Evolutionary conservation across 169 alveolate species (phyloP).

Genomic region (Fabrea salina): DNA sequence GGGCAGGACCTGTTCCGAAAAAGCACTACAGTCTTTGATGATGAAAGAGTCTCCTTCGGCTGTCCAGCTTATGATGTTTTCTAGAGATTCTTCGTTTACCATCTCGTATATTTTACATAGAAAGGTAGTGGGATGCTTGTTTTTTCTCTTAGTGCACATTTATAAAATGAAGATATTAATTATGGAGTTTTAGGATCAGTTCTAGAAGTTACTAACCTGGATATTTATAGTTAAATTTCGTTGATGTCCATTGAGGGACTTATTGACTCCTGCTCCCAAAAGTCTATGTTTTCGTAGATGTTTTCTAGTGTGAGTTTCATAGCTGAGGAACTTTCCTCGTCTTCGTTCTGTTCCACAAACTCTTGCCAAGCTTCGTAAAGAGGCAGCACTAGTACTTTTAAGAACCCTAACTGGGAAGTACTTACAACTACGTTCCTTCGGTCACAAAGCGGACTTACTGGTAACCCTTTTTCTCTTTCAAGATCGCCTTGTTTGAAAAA

Average conservation of each 20-base stretch:
- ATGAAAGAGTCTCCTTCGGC: not conserved
- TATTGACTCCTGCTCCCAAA: constrained; percentile 10
- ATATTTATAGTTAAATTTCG: no score
- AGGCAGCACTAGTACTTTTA: constrained; percentile 34
- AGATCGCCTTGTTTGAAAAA: constrained; percentile 44
- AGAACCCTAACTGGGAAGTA: constrained; percentile 34
- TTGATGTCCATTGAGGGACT: no score
- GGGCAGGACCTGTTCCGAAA: constrained; percentile 21
- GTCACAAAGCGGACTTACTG: constrained; percentile 45
- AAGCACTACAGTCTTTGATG: not conserved
- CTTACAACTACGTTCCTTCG: constrained; percentile 17
- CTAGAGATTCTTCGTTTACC: not conserved
- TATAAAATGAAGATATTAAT: no score
- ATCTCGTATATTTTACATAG: constrained; percentile 3
- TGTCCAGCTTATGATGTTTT: not conserved
- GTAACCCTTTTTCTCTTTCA: constrained; percentile 29
- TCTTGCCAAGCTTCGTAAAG: constrained; percentile 34
- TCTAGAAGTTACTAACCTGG: no score
- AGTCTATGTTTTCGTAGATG: not conserved
- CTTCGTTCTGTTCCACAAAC: constrained; percentile 3
- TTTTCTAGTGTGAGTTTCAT: not conserved
- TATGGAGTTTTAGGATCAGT: no score
- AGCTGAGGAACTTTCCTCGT: not conserved
- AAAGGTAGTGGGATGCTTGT: not conserved
- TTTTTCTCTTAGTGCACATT: no score